Conservation (phyloP, 768 basidiomycete species). For the Suillus hirtellus region DNA sequence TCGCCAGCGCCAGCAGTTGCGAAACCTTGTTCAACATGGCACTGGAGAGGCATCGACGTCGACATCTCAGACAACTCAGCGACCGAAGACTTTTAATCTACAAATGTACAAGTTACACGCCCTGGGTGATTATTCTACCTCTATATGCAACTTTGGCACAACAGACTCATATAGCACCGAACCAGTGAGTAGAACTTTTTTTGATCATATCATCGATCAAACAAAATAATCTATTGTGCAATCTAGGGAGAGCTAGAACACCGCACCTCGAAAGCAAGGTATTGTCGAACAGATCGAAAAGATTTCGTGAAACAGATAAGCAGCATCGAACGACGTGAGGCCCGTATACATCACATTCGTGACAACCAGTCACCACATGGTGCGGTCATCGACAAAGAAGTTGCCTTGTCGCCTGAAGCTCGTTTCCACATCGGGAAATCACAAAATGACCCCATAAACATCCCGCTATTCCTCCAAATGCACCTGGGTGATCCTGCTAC, state of each 20-base stretch:
- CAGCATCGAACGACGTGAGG: background rate
- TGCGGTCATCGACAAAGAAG: background rate
- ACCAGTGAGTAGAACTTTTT: slow-evolving; percentile 21
- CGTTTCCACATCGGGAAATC: slow-evolving; percentile 24
- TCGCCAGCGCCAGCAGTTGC: background rate
- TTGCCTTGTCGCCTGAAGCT: background rate
- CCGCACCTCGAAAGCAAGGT: slow-evolving; percentile 12
- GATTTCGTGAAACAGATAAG: background rate
- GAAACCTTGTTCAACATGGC: background rate
- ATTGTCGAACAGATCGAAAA: slow-evolving; percentile 11
- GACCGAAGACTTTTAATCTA: slow-evolving; percentile 27
- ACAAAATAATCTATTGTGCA: too few relatives aligned
- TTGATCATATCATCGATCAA: too few relatives aligned
- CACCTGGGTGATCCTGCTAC: slow-evolving; percentile 30
- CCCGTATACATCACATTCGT: background rate
- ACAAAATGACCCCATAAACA: background rate
- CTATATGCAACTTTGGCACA: slow-evolving; percentile 32
- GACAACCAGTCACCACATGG: background rate
- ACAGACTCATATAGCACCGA: slow-evolving; percentile 36
- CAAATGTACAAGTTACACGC: slow-evolving; percentile 34
- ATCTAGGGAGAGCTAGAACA: slow-evolving; percentile 22
- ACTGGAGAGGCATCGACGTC: background rate
- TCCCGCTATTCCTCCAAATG: slow-evolving; percentile 8
- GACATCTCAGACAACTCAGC: background rate
- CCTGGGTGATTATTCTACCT: slow-evolving; percentile 30